Evolutionary conservation across 2,329 filamentous ascomycete genomes (phyloP).

Genomic region (Colletotrichum falcatum): DNA sequence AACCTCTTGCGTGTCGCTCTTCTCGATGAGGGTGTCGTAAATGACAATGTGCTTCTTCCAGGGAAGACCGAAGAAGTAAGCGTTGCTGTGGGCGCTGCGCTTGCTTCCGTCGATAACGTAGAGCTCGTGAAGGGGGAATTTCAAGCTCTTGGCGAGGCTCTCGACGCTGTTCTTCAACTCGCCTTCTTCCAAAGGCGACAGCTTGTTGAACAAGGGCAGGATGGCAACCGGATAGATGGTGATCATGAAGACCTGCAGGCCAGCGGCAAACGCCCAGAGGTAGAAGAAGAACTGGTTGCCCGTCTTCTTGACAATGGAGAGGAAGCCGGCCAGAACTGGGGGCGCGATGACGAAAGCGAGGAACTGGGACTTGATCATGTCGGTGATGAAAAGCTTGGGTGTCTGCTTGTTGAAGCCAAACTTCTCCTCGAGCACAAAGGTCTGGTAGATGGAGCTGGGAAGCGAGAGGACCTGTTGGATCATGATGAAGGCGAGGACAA

Average conservation of each 20-base stretch:
- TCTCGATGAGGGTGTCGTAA: slow-evolving; percentile 97
- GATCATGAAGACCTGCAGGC: slow-evolving; percentile 92
- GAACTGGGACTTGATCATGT: slow-evolving; percentile 91
- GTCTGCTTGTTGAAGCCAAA: slow-evolving; percentile 99
- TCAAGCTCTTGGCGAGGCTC: slow-evolving; percentile 81
- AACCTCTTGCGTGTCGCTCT: slow-evolving; percentile 91
- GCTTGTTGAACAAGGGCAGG: slow-evolving; percentile 96
- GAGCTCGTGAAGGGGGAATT: slow-evolving; percentile 92
- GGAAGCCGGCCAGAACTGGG: slow-evolving; percentile 90
- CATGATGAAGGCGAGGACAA: slow-evolving; percentile 88
- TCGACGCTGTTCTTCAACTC: slow-evolving; percentile 91
- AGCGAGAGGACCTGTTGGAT: slow-evolving; percentile 84
- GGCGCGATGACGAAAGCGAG: slow-evolving; percentile 83
- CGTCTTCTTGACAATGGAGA: slow-evolving; percentile 94
- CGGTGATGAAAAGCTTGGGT: slow-evolving; percentile 84
- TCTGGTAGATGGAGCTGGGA: slow-evolving; percentile 89
- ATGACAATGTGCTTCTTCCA: slow-evolving; percentile 99
- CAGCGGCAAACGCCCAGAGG: slow-evolving; percentile 92
- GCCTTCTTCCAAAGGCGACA: slow-evolving; percentile 90
- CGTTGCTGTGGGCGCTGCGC: slow-evolving; percentile 87
- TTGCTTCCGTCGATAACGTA: slow-evolving; percentile 96
- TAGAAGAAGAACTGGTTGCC: slow-evolving; percentile 98
- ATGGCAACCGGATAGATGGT: slow-evolving; percentile 97
- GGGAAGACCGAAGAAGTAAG: slow-evolving; percentile 95
- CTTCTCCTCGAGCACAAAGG: slow-evolving; percentile 94